phyloP scores from a whole-genome alignment of 306 rosid species.

The Inga oerstediana region DNA sequence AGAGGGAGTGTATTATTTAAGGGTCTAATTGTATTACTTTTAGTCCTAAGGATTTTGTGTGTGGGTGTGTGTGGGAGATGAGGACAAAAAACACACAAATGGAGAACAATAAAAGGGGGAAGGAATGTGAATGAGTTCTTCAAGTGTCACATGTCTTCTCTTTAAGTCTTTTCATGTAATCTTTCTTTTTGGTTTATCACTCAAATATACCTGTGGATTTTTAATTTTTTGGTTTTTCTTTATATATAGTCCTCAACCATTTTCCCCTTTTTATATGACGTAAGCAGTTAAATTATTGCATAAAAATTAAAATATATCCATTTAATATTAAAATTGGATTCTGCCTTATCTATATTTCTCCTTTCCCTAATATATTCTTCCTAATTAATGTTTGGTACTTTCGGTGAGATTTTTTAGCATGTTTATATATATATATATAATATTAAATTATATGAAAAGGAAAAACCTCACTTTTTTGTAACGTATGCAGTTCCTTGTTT shows the following conservation, averaged over 20 bases:
- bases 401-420: background rate
- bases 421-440: background rate
- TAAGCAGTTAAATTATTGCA: background rate
- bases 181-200: constrained; percentile 41
- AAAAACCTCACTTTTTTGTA: background rate
- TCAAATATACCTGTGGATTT: constrained; percentile 39
- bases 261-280: background rate
- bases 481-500: background rate
- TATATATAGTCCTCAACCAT: constrained; percentile 37
- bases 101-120: constrained; percentile 42
- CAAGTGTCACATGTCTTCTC: constrained; percentile 18
- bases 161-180: constrained; percentile 43
- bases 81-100: background rate
- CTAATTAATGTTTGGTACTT: background rate
- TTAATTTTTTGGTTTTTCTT: background rate
- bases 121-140: constrained; percentile 53
- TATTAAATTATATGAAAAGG: background rate
- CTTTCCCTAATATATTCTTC: background rate
- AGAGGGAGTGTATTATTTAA: too few relatives aligned
- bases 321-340: constrained; percentile 16
- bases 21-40: background rate
- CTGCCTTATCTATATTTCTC: background rate
- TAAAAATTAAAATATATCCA: background rate
- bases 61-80: background rate
- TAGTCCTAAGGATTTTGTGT: background rate